Conservation (phyloP, 352 stramenopile species). For the Discostella stelligera region DNA sequence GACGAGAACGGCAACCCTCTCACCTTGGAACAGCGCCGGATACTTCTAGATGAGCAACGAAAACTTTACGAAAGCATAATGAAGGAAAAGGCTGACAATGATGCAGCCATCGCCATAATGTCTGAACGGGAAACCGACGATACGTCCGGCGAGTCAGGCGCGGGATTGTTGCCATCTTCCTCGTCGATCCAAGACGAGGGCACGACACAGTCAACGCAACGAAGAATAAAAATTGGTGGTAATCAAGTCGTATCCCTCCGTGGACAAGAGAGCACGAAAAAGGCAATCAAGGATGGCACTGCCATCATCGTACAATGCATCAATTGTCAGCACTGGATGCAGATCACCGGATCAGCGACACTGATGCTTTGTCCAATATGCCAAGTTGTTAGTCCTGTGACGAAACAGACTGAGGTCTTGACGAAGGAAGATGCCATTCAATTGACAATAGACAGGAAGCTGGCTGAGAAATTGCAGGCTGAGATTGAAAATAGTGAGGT, state of each 20-base stretch:
- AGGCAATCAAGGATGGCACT: slow-evolving; percentile 69
- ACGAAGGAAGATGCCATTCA: slow-evolving; percentile 65
- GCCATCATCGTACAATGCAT: slow-evolving; percentile 72
- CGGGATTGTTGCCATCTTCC: background rate
- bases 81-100: slow-evolving; percentile 55
- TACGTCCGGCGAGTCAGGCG: background rate
- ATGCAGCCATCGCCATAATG: slow-evolving; percentile 33
- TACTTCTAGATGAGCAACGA: slow-evolving; percentile 71
- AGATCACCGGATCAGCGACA: slow-evolving; percentile 63
- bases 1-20: slow-evolving; percentile 55
- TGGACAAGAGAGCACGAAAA: slow-evolving; percentile 64
- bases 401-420: slow-evolving; percentile 47
- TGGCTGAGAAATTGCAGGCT: slow-evolving; percentile 73
- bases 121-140: slow-evolving; percentile 5
- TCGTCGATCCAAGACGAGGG: background rate
- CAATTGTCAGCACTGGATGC: slow-evolving; percentile 79
- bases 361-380: slow-evolving; percentile 79
- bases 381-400: slow-evolving; percentile 59
- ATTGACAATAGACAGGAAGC: slow-evolving; percentile 68
- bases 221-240: slow-evolving; percentile 55
- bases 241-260: slow-evolving; percentile 64
- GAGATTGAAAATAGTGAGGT: slow-evolving; percentile 52
- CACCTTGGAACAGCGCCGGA: slow-evolving; percentile 51
- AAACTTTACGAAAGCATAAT: slow-evolving; percentile 71
- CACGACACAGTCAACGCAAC: slow-evolving; percentile 3